These are phyloP conservation scores for Claviceps digitariae DNA, from an alignment of 2,329 filamentous ascomycete genomes.

Conservation along the genomic window DNA sequence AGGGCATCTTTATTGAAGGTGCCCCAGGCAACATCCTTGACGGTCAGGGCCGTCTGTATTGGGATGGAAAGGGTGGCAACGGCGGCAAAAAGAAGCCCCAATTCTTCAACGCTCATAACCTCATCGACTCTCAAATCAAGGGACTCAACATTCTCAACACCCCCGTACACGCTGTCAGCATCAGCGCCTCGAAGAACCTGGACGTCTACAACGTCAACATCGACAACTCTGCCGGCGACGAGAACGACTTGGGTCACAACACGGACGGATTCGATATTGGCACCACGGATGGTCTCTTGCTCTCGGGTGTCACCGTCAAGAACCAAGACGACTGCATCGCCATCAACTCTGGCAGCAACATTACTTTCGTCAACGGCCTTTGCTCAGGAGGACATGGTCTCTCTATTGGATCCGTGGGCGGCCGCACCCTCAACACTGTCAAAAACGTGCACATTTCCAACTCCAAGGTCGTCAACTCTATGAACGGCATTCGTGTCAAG, in stretches of 20 bases:
- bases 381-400: background rate
- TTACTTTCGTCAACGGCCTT: background rate
- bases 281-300: background rate
- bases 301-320: background rate
- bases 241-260: background rate
- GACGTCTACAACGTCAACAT: background rate
- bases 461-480: background rate
- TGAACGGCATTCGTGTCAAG: background rate
- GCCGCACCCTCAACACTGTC: background rate
- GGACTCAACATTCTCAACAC: background rate
- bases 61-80: too few relatives aligned
- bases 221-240: background rate
- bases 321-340: constrained; percentile 3
- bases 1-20: background rate
- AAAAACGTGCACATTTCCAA: background rate
- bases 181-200: background rate
- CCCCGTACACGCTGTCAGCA: background rate
- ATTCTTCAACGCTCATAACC: constrained; percentile 36
- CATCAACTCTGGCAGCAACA: constrained; percentile 1
- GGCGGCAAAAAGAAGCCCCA: constrained; percentile 50
- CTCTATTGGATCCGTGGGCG: constrained; percentile 2
- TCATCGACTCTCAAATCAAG: constrained; percentile 10
- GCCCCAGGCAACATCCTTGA: constrained; percentile 29
- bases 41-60: too few relatives aligned
- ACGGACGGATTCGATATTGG: constrained; percentile 1